Percentiles rank a stretch among this genome's conserved stretches.
These are phyloP conservation scores for Cyclotella atomus DNA, from an alignment of 108 stramenopile species.

Conservation along the genomic window DNA sequence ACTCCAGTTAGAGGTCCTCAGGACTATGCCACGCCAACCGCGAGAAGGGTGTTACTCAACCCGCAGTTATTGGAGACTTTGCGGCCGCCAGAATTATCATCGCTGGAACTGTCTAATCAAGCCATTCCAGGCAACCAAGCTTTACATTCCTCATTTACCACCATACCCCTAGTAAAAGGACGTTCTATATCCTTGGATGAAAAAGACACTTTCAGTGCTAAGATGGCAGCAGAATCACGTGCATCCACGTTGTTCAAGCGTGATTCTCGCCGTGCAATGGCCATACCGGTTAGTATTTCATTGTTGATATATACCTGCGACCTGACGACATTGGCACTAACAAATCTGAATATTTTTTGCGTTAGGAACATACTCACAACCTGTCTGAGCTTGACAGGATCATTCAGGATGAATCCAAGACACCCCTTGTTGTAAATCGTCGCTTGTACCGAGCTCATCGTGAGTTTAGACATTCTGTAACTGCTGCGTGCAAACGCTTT, in stretches of 20 bases:
- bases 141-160: conserved; percentile 24
- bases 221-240: conserved; percentile 20
- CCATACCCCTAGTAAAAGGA: conserved; percentile 13
- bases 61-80: conserved; percentile 29
- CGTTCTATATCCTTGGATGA: conserved; percentile 47
- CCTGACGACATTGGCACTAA: too few species aligned
- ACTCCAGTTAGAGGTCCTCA: conserved; percentile 55
- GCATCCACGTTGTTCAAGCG: conserved; percentile 35
- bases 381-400: conserved; percentile 39
- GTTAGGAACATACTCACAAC: conserved; percentile 64
- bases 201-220: conserved; percentile 38
- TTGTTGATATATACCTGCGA: too few species aligned
- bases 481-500: conserved; percentile 86
- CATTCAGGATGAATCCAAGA: conserved; percentile 53
- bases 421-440: conserved; percentile 72
- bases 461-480: conserved; percentile 81
- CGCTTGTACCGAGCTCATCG: conserved; percentile 78
- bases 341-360: too few species aligned
- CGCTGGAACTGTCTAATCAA: too few species aligned
- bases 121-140: conserved; percentile 18
- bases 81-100: conserved; percentile 17
- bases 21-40: conserved; percentile 46
- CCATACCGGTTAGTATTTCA: too few species aligned
- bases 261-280: conserved; percentile 69
- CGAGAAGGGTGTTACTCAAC: conserved; percentile 14